Evolutionary conservation across 176 grass and related monocot species (phyloP).

Genomic region (Elymus sibiricus): DNA sequence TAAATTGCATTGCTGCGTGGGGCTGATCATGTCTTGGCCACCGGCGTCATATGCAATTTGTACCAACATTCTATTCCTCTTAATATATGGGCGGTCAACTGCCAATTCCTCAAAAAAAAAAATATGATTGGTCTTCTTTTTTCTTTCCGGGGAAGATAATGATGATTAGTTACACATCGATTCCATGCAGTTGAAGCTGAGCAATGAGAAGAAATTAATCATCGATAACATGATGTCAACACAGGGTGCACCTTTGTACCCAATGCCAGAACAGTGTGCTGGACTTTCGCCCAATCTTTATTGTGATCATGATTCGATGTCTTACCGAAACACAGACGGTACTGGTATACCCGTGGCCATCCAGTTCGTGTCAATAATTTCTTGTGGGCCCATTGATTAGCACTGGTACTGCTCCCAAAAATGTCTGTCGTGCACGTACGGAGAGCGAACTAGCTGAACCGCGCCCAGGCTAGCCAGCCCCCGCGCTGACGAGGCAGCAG

Average conservation of each 20-base stretch:
- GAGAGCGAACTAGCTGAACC: background rate
- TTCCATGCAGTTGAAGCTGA: background rate
- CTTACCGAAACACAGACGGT: background rate
- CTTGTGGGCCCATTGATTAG: background rate
- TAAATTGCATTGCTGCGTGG: no score
- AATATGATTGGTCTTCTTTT: no score
- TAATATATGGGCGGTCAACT: no score
- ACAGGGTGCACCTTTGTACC: background rate
- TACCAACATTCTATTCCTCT: no score
- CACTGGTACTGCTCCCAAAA: background rate
- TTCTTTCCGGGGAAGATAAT: background rate
- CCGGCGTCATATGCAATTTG: no score
- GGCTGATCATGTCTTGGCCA: no score
- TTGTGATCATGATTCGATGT: background rate
- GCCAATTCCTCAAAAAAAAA: no score
- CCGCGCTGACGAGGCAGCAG: conserved; percentile 37
- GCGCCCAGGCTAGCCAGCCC: conserved; percentile 1
- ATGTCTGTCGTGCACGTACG: background rate
- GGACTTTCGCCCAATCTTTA: background rate
- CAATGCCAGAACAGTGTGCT: background rate
- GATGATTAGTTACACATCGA: background rate
- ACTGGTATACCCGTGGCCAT: background rate
- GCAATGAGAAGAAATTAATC: background rate
- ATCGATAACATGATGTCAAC: background rate
- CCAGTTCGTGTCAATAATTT: background rate